Conservation (phyloP, 2,329 filamentous ascomycete genomes). For the Dissoconium aciculare region DNA sequence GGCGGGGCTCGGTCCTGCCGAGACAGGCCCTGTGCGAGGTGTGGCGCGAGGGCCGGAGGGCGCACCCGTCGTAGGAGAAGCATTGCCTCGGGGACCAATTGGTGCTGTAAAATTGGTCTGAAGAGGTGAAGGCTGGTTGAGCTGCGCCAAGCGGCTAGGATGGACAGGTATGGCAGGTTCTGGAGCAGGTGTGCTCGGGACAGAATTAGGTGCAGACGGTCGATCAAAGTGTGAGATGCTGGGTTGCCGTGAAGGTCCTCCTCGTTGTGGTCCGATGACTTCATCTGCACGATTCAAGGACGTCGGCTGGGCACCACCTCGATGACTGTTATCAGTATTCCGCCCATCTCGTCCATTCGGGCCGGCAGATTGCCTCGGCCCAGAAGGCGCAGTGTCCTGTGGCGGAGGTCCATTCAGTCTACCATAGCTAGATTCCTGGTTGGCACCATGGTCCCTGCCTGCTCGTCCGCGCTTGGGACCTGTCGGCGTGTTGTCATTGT, state of each 20-base stretch:
- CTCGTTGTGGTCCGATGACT: constrained; percentile 7
- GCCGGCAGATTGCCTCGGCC: constrained; percentile 34
- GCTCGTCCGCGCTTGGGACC: constrained; percentile 41
- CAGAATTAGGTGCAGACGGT: constrained; percentile 11
- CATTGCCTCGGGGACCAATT: constrained; percentile 12
- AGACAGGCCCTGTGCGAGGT: constrained; percentile 12
- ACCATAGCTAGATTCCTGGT: constrained; percentile 35
- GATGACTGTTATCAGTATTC: too few relatives aligned
- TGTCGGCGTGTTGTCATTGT: constrained; percentile 33
- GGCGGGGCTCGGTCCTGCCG: constrained; percentile 13
- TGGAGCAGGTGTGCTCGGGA: constrained; percentile 16
- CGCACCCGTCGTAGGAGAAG: constrained; percentile 18
- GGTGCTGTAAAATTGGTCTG: constrained; percentile 14
- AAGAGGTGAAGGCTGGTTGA: constrained; percentile 13
- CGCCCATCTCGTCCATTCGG: constrained; percentile 26
- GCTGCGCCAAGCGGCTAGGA: constrained; percentile 18
- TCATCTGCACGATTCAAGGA: too few relatives aligned
- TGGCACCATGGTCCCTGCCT: constrained; percentile 27
- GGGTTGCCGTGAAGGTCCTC: constrained; percentile 7
- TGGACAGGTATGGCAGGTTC: constrained; percentile 17
- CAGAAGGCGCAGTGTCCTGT: constrained; percentile 37
- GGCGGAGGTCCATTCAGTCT: constrained; percentile 32
- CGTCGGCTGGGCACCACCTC: too few relatives aligned
- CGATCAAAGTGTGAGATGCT: constrained; percentile 1
- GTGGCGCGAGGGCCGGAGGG: constrained; percentile 19